Base-by-base conservation (phyloP, 108 stramenopile genomes). In the Nitzschia sp. region DNA sequence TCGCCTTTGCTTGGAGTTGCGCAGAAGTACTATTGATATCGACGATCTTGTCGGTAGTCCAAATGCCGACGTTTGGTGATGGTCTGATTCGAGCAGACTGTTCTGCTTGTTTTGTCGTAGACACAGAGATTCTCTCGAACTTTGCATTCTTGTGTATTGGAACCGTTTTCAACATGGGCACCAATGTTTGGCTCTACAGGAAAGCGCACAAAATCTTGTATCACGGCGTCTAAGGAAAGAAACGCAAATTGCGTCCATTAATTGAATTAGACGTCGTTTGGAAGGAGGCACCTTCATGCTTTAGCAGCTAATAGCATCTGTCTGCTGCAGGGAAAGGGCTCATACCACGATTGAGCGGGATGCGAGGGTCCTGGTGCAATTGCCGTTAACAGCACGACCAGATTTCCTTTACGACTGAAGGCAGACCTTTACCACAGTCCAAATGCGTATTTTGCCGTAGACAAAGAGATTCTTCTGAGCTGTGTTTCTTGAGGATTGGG, bases 1-100 rank as follows among this genome's bases (percentile, higher is more conserved):
- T 95, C 4, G 21, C 84, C 18, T 89, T 85, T 54, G 86, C 88
- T 1, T 94, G 93, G 93, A 79, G 78, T 65, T 87, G 90, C 11
- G 79, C 89, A 54, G 93, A 91, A 54, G 93, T 91, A 1, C 82
- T 94, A 42, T 46, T 85, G 0, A 55, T 91, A 15, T 64, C 68
- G 30, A 66, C 69, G 17, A 54, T 78, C 35, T 60, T 72, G 36
- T 36, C 71, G 28, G 66, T 78, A 15, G 30, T 62, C 11, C 71
- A 78, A 54, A 70, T 78, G 55, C 77, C 77, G 24, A 72, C 56
- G 3, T 78, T 78, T 61, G 77, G 77, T 33, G 51, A 66, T 49
- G 77, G 77, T 1, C 55, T 78, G 32, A 72, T 78, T 55, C 23
- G 72, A 17, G 54, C 65, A 15, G 59, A 70, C 58, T 78, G 77